These are phyloP conservation scores for Rhizopus arrhizus DNA, from an alignment of 371 early-diverging fungal genomes.

Conservation along the genomic window DNA sequence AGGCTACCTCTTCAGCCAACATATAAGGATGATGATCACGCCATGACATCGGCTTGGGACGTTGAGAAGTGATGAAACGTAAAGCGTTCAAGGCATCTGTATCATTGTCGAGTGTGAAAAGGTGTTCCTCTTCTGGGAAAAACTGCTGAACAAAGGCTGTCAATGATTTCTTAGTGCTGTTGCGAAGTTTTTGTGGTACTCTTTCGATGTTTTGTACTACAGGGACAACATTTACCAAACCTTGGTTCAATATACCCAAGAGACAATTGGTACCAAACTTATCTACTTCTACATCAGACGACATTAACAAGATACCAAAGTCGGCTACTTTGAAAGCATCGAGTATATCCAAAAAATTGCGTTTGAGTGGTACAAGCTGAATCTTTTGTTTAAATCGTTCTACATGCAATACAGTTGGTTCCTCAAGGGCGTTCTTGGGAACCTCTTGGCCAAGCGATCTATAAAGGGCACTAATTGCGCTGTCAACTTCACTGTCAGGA, in stretches of 20 bases:
- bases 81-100: slow-evolving; percentile 60
- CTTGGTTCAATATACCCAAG: slow-evolving; percentile 84
- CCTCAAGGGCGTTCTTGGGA: slow-evolving; percentile 27
- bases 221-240: slow-evolving; percentile 76
- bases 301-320: slow-evolving; percentile 82
- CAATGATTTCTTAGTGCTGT: slow-evolving; percentile 80
- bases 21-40: slow-evolving; percentile 89
- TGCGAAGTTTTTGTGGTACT: slow-evolving; percentile 67
- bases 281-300: slow-evolving; percentile 92
- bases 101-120: slow-evolving; percentile 63
- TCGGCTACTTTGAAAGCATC: slow-evolving; percentile 92
- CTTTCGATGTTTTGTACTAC: slow-evolving; percentile 72
- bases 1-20: slow-evolving; percentile 75
- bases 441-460: slow-evolving; percentile 54
- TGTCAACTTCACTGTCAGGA: slow-evolving; percentile 66
- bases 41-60: slow-evolving; percentile 83
- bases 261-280: slow-evolving; percentile 83
- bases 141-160: slow-evolving; percentile 81
- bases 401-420: slow-evolving; percentile 35
- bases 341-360: slow-evolving; percentile 75
- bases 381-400: slow-evolving; percentile 88
- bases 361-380: slow-evolving; percentile 68
- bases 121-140: slow-evolving; percentile 80
- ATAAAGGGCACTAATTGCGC: slow-evolving; percentile 60
- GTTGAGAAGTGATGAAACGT: slow-evolving; percentile 70